These are phyloP conservation scores for Schwanniomyces occidentalis DNA, from an alignment of 805 yeast genomes.

Conservation along the genomic window DNA sequence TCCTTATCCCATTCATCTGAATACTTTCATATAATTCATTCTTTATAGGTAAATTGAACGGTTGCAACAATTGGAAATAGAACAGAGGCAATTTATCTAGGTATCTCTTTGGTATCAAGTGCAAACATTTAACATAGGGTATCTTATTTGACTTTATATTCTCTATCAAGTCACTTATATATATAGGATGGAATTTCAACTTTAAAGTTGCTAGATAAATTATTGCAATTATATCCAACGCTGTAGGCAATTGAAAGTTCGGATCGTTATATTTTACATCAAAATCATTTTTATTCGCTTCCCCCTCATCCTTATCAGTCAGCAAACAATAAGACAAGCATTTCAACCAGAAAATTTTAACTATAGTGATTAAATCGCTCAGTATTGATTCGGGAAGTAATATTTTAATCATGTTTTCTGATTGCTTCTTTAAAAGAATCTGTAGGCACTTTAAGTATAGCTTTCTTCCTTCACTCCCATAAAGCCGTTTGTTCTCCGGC, in stretches of 20 bases:
- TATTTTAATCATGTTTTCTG: constrained; percentile 15
- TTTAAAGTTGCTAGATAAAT: constrained; percentile 53
- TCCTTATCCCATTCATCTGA: constrained; percentile 8
- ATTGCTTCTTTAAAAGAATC: constrained; percentile 49
- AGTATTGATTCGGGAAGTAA: constrained; percentile 13
- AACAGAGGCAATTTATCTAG: constrained; percentile 38
- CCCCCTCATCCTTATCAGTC: constrained; percentile 1
- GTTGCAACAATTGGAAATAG: constrained; percentile 38
- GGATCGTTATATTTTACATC: constrained; percentile 9
- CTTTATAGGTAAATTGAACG: constrained; percentile 37
- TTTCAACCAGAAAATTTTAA: constrained; percentile 35
- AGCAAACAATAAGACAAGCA: constrained; percentile 14
- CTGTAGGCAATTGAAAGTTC: constrained; percentile 16
- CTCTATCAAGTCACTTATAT: constrained; percentile 46
- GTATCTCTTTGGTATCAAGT: constrained; percentile 39
- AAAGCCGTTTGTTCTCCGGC: constrained; percentile 22
- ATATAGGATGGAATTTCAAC: constrained; percentile 48
- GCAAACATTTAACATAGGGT: constrained; percentile 48
- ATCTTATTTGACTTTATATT: constrained; percentile 45
- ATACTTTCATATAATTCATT: constrained; percentile 34
- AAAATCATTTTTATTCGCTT: constrained; percentile 5
- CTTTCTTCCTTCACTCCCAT: constrained; percentile 50
- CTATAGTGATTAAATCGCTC: constrained; percentile 20
- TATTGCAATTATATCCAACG: constrained; percentile 36
- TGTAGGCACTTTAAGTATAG: constrained; percentile 52